phyloP scores from a whole-genome alignment of 2,329 filamentous ascomycete species.

The Calonectria pseudoreteaudii region DNA sequence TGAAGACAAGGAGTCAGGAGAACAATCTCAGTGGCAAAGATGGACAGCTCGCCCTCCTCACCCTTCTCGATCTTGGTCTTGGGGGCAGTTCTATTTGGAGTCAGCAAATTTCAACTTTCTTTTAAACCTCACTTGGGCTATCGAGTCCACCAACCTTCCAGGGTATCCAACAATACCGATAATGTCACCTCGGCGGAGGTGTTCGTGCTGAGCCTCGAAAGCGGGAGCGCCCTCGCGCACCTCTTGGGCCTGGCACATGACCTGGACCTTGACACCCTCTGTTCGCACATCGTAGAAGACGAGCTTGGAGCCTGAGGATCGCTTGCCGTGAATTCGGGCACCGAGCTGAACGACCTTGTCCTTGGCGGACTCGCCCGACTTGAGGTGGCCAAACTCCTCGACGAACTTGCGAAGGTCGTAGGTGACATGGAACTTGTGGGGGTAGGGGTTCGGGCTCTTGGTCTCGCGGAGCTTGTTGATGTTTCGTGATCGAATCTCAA shows the following conservation, averaged over 20 bases:
- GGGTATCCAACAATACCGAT: conserved; percentile 68
- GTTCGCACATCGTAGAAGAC: conserved; percentile 82
- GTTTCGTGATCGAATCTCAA: conserved; percentile 90
- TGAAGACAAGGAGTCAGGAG: conserved; percentile 93
- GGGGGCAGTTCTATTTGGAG: conserved; percentile 76
- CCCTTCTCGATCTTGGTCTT: conserved; percentile 89
- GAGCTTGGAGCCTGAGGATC: conserved; percentile 84
- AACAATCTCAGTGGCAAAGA: conserved; percentile 88
- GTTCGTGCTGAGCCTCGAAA: conserved; percentile 91
- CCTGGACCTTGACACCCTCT: conserved; percentile 78
- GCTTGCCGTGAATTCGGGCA: conserved; percentile 90
- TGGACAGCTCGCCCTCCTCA: conserved; percentile 82
- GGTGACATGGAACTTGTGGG: conserved; percentile 89
- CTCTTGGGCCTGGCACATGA: conserved; percentile 91
- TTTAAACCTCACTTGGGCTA: neutral
- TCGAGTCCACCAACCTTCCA: conserved; percentile 36
- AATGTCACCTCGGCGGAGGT: conserved; percentile 90
- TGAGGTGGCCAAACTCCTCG: conserved; percentile 81
- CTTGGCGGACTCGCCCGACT: conserved; percentile 86
- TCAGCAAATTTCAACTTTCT: neutral
- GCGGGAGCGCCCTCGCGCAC: conserved; percentile 71
- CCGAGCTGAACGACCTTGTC: conserved; percentile 82
- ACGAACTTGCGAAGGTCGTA: conserved; percentile 86
- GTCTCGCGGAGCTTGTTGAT: conserved; percentile 64
- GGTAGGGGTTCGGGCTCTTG: conserved; percentile 69